Base-by-base conservation (phyloP, 306 rosid species). In the Prunus davidiana region DNA sequence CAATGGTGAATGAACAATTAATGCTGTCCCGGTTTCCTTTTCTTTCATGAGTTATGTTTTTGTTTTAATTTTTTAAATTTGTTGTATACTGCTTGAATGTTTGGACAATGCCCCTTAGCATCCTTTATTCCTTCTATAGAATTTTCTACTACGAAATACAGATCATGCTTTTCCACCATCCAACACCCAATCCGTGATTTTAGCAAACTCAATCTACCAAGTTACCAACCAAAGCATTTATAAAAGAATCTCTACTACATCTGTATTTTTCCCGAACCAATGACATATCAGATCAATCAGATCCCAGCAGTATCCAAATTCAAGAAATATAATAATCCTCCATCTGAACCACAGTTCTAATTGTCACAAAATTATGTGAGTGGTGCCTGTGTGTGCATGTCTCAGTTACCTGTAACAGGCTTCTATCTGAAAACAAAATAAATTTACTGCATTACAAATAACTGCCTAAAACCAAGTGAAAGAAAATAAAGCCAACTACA, bases 241-340 rank as follows among this genome's bases (percentile, higher is more conserved):
- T 25, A 32, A 7, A 43, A 5, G 7, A 16, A 63, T 16, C 22
- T 63, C 38, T 63, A 41, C 43, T 15, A 16, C 45, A 58, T 57
- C 22, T 7, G 38, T 38, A 57, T 13, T 25, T 50, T 49, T 27
- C 47, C 60, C 19, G 25, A 74, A 61, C 9, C n/a, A 27, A 30
- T 18, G 56, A 73, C 77, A 20, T 45, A n/a, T 61, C 69, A 46
- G 28, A 61, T 47, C 16, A 73, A 45, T 61, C 57, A 9, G 68
- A 15, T 64, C 34, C 45, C 46, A 32, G 69, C 13, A 30, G 14
- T 64, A 8, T 64, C 41, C 12, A 60, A 67, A 72, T 60, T 57
- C 43, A 73, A 55, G 22, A 57, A 32, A 34, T 55, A 66, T 41
- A 32, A 49, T 12, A 54, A 71, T 57, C 14, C 64, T 14, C 46